Percentiles rank a stretch among this genome's conserved stretches.
Evolutionary conservation across 192 early-diverging fungal species (phyloP).

Genomic region (Umbelopsis sp.): DNA sequence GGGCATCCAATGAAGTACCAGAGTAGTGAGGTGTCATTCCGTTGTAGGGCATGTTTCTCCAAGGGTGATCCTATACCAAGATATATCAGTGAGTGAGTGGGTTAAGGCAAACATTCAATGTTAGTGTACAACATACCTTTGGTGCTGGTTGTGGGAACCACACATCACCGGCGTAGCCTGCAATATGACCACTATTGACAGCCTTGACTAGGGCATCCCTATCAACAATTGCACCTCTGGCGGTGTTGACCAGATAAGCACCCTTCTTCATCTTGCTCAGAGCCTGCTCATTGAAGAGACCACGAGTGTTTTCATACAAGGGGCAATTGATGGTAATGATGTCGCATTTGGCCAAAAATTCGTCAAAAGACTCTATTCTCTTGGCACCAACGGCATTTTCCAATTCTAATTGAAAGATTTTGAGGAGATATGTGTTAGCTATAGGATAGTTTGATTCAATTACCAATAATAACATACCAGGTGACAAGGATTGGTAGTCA

Average conservation of each 20-base stretch:
- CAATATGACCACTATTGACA: slow-evolving; percentile 16
- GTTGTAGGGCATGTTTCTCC: slow-evolving; percentile 10
- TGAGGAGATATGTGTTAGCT: neutral
- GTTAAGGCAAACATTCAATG: neutral
- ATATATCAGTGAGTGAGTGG: neutral
- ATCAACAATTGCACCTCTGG: slow-evolving; percentile 12
- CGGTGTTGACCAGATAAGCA: slow-evolving; percentile 14
- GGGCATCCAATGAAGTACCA: slow-evolving; percentile 19
- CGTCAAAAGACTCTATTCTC: slow-evolving; percentile 1
- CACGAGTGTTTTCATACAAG: slow-evolving; percentile 1
- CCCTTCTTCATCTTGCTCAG: slow-evolving; percentile 16
- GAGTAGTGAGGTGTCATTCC: slow-evolving; percentile 19
- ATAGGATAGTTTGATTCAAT: neutral
- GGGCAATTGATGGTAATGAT: slow-evolving; percentile 19
- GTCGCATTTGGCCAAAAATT: slow-evolving; percentile 5
- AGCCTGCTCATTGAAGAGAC: neutral
- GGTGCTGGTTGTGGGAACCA: slow-evolving; percentile 7
- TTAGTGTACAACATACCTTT: neutral
- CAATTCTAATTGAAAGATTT: neutral
- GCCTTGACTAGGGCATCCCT: slow-evolving; percentile 11
- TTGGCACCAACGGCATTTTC: slow-evolving; percentile 3
- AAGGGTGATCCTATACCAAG: slow-evolving; percentile 1
- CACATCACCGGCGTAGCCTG: slow-evolving; percentile 14
- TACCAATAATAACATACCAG: neutral
- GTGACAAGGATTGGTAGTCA: neutral